Evolutionary conservation across 2,329 filamentous ascomycete genomes (phyloP).

Genomic region (Lachnellula willkommii): DNA sequence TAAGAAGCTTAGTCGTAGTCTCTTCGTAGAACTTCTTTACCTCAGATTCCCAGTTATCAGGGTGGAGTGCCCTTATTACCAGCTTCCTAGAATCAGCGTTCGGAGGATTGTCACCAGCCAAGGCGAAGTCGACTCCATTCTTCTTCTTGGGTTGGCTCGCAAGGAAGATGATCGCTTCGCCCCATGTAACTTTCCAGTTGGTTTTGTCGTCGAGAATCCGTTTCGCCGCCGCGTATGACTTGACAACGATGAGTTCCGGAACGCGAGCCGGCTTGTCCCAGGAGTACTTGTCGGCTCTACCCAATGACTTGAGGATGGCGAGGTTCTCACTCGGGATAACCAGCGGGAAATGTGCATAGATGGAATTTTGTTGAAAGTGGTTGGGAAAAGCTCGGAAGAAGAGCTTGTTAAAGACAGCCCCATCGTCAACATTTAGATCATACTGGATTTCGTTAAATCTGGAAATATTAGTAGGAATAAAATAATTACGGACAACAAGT

Average conservation of each 20-base stretch:
- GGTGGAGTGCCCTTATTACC: slow-evolving; percentile 54
- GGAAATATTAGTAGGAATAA: no score
- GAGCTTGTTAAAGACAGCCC: slow-evolving; percentile 80
- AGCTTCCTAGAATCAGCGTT: slow-evolving; percentile 47
- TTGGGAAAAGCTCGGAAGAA: slow-evolving; percentile 74
- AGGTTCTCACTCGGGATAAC: slow-evolving; percentile 67
- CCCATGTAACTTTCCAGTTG: slow-evolving; percentile 62
- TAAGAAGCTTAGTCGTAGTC: slow-evolving; percentile 56
- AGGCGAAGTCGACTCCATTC: slow-evolving; percentile 53
- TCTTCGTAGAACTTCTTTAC: slow-evolving; percentile 64
- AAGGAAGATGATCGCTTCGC: slow-evolving; percentile 56
- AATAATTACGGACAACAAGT: slow-evolving; percentile 33
- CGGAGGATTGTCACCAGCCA: slow-evolving; percentile 45
- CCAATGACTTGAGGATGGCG: slow-evolving; percentile 63
- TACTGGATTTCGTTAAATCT: slow-evolving; percentile 55
- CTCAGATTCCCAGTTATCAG: slow-evolving; percentile 55
- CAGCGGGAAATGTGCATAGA: slow-evolving; percentile 58
- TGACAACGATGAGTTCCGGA: slow-evolving; percentile 49
- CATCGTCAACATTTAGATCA: slow-evolving; percentile 70
- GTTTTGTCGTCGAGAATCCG: slow-evolving; percentile 53
- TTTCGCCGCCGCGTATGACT: slow-evolving; percentile 56
- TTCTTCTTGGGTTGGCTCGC: slow-evolving; percentile 47
- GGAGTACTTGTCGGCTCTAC: slow-evolving; percentile 63
- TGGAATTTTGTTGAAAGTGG: slow-evolving; percentile 70
- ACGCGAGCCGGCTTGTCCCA: slow-evolving; percentile 56